Conservation (phyloP, 2,329 filamentous ascomycete genomes). For the Venturia asperata region DNA sequence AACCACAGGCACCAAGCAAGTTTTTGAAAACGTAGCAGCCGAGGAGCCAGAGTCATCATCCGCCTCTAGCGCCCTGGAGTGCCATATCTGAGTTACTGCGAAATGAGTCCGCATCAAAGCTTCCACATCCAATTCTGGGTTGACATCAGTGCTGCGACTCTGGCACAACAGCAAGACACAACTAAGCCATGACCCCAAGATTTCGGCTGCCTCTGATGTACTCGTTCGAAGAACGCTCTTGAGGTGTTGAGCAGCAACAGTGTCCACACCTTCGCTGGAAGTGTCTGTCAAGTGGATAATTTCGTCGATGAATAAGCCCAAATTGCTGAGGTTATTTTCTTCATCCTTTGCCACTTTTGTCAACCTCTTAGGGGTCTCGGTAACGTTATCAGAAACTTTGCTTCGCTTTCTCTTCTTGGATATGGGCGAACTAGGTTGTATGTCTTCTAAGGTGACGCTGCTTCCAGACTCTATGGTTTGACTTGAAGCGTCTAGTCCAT, state of each 20-base stretch:
- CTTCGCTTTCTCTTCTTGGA: conserved; percentile 8
- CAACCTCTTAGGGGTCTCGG: neutral
- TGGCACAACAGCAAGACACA: conserved; percentile 10
- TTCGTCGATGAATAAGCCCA: neutral
- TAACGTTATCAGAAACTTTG: neutral
- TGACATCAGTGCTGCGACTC: neutral
- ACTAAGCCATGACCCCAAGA: conserved; percentile 15
- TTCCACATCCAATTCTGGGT: conserved; percentile 3
- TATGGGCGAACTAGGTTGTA: neutral
- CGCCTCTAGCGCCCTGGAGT: conserved; percentile 27
- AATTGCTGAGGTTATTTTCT: neutral
- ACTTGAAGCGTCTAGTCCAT: neutral
- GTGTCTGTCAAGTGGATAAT: neutral
- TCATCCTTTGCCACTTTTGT: conserved; percentile 1
- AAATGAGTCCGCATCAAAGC: neutral
- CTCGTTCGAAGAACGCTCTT: conserved; percentile 12
- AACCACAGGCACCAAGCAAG: conserved; percentile 30
- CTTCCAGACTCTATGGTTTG: conserved; percentile 2
- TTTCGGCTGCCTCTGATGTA: conserved; percentile 4
- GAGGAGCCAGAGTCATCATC: conserved; percentile 26
- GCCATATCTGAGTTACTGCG: conserved; percentile 25
- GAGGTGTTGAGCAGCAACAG: conserved; percentile 16
- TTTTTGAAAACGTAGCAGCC: conserved; percentile 28
- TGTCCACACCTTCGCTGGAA: neutral
- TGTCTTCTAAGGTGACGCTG: conserved; percentile 2